Conservation (phyloP, 768 basidiomycete species). For the Saitozyma podzolica region DNA sequence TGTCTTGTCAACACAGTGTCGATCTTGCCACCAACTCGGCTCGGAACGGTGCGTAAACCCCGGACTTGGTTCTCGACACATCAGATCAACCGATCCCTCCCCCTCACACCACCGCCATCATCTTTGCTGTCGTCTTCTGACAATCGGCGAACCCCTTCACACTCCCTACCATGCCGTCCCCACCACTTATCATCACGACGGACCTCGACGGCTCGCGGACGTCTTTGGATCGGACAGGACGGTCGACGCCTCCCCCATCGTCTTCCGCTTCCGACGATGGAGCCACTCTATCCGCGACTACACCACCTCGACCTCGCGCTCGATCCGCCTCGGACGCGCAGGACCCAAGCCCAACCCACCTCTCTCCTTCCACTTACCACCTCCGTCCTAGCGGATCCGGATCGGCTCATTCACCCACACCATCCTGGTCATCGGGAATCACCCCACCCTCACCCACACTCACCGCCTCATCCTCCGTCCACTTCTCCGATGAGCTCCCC, state of each 20-base stretch:
- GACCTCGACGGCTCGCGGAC: constrained; percentile 29
- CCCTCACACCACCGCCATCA: background rate
- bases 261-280: background rate
- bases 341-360: constrained; percentile 13
- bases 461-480: constrained; percentile 37
- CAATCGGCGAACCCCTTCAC: background rate
- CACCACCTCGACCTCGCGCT: constrained; percentile 11
- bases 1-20: too few species aligned
- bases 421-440: constrained; percentile 29
- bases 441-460: constrained; percentile 41
- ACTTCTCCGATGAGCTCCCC: constrained; percentile 36
- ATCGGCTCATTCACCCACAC: constrained; percentile 20
- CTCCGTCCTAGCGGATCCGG: constrained; percentile 16
- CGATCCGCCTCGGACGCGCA: constrained; percentile 9
- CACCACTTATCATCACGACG: constrained; percentile 45
- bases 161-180: constrained; percentile 9
- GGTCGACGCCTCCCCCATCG: constrained; percentile 12
- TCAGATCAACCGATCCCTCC: too few species aligned
- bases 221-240: constrained; percentile 2
- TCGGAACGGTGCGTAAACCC: too few species aligned
- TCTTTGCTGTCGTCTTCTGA: background rate
- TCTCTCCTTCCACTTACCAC: constrained; percentile 20
- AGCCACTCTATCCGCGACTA: background rate
- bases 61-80: too few species aligned
- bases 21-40: too few species aligned